phyloP scores from a whole-genome alignment of 495 filamentous ascomycete species.

The Neurospora sp. region DNA sequence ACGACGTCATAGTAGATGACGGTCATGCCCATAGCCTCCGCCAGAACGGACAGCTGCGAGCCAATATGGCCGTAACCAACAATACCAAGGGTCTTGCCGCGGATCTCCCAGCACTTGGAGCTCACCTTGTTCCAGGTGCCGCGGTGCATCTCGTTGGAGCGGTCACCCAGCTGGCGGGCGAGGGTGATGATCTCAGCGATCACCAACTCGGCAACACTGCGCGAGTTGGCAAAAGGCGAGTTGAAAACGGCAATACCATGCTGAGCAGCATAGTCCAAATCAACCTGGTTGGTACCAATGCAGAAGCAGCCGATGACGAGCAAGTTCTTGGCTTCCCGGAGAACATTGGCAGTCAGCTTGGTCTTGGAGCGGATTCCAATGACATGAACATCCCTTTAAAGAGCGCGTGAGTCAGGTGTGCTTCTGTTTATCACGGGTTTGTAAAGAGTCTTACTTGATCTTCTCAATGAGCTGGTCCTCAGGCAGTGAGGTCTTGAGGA shows the following conservation, averaged over 20 bases:
- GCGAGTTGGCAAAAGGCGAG: conserved; percentile 95
- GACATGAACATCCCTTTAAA: conserved; percentile 77
- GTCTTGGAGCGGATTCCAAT: conserved; percentile 99
- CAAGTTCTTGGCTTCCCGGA: conserved; percentile 84
- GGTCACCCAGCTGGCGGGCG: conserved; percentile 85
- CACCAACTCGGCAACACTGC: conserved; percentile 91
- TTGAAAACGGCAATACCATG: conserved; percentile 98
- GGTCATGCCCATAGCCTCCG: conserved; percentile 94
- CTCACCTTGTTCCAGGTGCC: conserved; percentile 98
- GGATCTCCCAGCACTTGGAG: conserved; percentile 92
- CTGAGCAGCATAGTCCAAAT: conserved; percentile 80
- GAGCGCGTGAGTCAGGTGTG: conserved; percentile 3
- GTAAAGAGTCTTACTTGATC: conserved; percentile 58
- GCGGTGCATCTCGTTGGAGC: conserved; percentile 86
- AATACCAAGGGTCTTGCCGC: conserved; percentile 94
- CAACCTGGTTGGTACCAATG: conserved; percentile 97
- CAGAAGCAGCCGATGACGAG: conserved; percentile 98
- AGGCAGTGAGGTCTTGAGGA: conserved; percentile 74
- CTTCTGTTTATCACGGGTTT: neutral
- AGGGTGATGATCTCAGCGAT: conserved; percentile 89
- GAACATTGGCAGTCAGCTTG: conserved; percentile 75
- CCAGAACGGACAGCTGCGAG: conserved; percentile 89
- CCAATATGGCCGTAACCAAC: conserved; percentile 98
- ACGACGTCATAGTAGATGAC: conserved; percentile 94
- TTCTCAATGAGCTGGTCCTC: conserved; percentile 95